Percentiles rank a stretch among this genome's conserved stretches.
Conservation (phyloP, 1,284 basidiomycete genomes). For the Ustilago shanxiensis region DNA sequence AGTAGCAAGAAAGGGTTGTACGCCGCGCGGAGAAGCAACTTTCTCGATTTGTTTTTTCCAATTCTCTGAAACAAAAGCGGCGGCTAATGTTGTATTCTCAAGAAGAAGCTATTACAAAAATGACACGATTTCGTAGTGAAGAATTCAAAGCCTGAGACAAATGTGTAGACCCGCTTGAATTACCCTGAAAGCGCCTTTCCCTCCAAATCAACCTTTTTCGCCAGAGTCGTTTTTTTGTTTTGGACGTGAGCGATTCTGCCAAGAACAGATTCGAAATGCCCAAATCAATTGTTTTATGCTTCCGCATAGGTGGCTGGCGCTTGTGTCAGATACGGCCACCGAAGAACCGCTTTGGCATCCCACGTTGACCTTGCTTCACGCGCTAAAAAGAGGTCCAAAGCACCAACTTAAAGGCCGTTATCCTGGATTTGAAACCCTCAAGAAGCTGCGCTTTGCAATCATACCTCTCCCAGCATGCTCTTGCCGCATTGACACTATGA, state of each 20-base stretch:
- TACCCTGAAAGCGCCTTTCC: neutral
- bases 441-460: slow-evolving; percentile 1
- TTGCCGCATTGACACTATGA: neutral
- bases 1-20: too few species aligned
- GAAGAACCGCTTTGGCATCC: neutral
- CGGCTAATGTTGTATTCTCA: slow-evolving; percentile 5
- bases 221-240: too few species aligned
- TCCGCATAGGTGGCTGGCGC: neutral
- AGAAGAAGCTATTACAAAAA: too few species aligned
- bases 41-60: neutral
- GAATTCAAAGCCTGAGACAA: too few species aligned
- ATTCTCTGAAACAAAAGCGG: slow-evolving; percentile 9
- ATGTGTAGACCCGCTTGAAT: slow-evolving; percentile 5
- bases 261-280: neutral
- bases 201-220: neutral
- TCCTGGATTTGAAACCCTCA: slow-evolving; percentile 7
- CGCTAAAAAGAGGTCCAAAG: neutral
- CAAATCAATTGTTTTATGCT: neutral
- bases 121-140: too few species aligned
- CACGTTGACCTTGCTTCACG: too few species aligned
- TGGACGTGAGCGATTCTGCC: slow-evolving; percentile 21
- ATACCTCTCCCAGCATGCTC: neutral
- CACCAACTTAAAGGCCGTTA: neutral
- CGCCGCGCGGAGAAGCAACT: neutral
- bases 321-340: slow-evolving; percentile 11